phyloP scores from a whole-genome alignment of 257 asterid species.

The Lantana camara region DNA sequence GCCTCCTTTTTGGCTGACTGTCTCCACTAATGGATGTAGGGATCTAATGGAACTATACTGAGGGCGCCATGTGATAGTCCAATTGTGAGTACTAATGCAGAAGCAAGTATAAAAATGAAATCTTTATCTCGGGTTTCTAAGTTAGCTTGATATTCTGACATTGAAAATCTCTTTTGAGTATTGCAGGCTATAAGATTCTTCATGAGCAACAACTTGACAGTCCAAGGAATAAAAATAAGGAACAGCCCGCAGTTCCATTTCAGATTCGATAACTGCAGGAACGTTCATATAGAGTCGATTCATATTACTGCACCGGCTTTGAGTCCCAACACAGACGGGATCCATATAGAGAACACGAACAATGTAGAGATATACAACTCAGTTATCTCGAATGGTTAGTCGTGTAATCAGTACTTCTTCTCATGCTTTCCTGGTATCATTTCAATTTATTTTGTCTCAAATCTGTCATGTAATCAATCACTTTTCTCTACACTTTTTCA shows the following conservation, averaged over 20 bases:
- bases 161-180: too few species aligned
- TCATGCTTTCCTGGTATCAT: too few species aligned
- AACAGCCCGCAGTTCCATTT: constrained; percentile 69
- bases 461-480: too few species aligned
- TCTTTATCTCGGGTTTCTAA: neutral
- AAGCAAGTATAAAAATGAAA: neutral
- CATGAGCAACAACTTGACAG: constrained; percentile 60
- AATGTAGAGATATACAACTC: constrained; percentile 55
- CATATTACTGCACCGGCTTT: constrained; percentile 52
- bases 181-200: constrained; percentile 66
- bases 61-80: constrained; percentile 67
- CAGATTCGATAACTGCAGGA: constrained; percentile 57
- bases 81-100: constrained; percentile 43
- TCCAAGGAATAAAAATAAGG: constrained; percentile 50
- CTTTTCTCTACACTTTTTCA: constrained; percentile 5
- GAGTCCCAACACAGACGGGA: constrained; percentile 74
- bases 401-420: neutral
- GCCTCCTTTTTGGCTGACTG: constrained; percentile 18
- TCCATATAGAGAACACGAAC: constrained; percentile 61
- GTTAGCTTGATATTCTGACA: neutral
- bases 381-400: constrained; percentile 48
- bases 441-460: too few species aligned
- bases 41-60: constrained; percentile 44
- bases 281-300: constrained; percentile 54
- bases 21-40: constrained; percentile 31